A percentile compares a stretch with the other conserved stretches of the same genome.
Evolutionary conservation across 75 land plant species (phyloP).

Genomic region (Chamaecyparis obtusa): DNA sequence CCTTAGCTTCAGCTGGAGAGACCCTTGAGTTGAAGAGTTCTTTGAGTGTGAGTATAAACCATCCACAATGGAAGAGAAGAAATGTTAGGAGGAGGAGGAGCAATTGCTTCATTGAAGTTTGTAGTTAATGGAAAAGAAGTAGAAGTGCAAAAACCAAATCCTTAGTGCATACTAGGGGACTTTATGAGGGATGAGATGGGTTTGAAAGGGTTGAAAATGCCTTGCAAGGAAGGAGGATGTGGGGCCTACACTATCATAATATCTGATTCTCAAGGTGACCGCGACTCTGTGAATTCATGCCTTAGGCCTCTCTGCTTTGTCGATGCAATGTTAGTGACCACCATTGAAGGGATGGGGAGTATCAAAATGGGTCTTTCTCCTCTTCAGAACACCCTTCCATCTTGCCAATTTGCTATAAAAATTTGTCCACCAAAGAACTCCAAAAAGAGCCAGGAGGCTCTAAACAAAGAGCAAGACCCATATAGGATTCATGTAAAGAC

Average conservation of each 20-base stretch:
- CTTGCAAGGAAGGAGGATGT: slow-evolving; percentile 37
- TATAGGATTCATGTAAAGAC: too few relatives aligned
- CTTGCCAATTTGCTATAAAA: too few relatives aligned
- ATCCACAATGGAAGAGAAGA: too few relatives aligned
- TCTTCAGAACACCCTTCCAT: slow-evolving; percentile 22
- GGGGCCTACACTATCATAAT: slow-evolving; percentile 33
- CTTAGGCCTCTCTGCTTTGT: slow-evolving; percentile 27
- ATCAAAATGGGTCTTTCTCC: slow-evolving; percentile 15
- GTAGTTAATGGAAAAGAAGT: slow-evolving; percentile 30
- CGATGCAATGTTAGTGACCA: slow-evolving; percentile 28
- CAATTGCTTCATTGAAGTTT: slow-evolving; percentile 10
- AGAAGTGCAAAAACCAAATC: slow-evolving; percentile 20
- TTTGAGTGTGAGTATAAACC: too few relatives aligned
- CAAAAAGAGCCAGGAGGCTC: too few relatives aligned
- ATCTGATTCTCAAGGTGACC: too few relatives aligned
- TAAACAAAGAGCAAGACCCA: too few relatives aligned
- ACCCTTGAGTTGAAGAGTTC: too few relatives aligned
- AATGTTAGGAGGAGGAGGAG: too few relatives aligned
- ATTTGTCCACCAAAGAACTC: too few relatives aligned
- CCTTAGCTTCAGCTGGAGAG: too few relatives aligned
- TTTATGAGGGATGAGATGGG: slow-evolving; percentile 17
- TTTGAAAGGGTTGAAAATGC: slow-evolving; percentile 25
- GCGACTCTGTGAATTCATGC: slow-evolving; percentile 20
- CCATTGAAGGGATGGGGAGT: slow-evolving; percentile 32
- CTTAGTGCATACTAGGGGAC: slow-evolving; percentile 17